These are phyloP conservation scores for Biancaea sappan DNA, from an alignment of 306 rosid genomes.

Conservation along the genomic window DNA sequence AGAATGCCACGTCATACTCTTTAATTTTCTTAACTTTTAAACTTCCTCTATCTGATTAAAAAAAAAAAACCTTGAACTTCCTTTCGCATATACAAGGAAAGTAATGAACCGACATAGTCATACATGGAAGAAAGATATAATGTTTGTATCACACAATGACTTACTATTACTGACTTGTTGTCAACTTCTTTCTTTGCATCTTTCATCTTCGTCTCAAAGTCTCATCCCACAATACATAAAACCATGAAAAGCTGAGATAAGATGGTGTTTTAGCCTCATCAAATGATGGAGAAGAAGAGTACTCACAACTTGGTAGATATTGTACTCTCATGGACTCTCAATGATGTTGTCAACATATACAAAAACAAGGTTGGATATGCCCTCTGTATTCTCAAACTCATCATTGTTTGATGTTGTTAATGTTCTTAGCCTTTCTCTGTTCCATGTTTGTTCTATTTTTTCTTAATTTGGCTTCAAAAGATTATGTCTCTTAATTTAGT, in stretches of 20 bases:
- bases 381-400: not conserved
- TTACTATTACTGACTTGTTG: not conserved
- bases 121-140: too few species aligned
- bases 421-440: not conserved
- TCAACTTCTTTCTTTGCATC: not conserved
- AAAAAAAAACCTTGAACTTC: too few species aligned
- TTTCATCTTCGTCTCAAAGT: not conserved
- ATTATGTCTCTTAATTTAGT: too few species aligned
- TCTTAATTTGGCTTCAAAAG: too few species aligned
- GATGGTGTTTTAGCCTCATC: not conserved
- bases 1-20: too few species aligned
- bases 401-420: too few species aligned
- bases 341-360: slow-evolving; percentile 38
- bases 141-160: not conserved
- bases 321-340: slow-evolving; percentile 47
- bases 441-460: not conserved
- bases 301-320: slow-evolving; percentile 10
- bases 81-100: too few species aligned
- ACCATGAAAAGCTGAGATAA: not conserved
- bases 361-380: slow-evolving; percentile 21
- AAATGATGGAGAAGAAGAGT: slow-evolving; percentile 4
- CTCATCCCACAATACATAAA: not conserved
- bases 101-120: too few species aligned
- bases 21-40: too few species aligned
- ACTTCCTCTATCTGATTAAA: too few species aligned